Conservation (phyloP, 2,329 filamentous ascomycete genomes). For the Xylaria sp. region DNA sequence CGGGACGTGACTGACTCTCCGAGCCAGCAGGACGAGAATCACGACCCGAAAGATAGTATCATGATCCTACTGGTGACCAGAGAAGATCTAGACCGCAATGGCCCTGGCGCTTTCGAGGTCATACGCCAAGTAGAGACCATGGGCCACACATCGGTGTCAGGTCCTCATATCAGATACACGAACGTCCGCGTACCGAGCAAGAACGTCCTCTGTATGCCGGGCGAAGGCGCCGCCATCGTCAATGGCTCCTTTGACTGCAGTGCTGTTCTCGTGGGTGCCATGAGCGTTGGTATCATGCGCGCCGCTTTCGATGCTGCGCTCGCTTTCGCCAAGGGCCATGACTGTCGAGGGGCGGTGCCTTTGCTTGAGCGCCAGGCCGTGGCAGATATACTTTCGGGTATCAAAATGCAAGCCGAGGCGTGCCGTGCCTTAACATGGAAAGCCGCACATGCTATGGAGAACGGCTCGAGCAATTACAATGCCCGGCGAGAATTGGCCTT, state of each 20-base stretch:
- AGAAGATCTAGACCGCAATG: slow-evolving; percentile 58
- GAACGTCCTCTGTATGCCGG: slow-evolving; percentile 58
- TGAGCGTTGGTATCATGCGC: slow-evolving; percentile 64
- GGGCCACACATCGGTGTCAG: slow-evolving; percentile 60
- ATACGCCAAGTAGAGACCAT: slow-evolving; percentile 57
- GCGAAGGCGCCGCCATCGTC: slow-evolving; percentile 56
- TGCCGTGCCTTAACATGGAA: slow-evolving; percentile 63
- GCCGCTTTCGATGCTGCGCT: slow-evolving; percentile 63
- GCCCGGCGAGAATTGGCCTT: slow-evolving; percentile 58
- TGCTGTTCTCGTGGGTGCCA: slow-evolving; percentile 64
- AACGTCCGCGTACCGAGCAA: slow-evolving; percentile 58
- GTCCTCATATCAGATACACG: slow-evolving; percentile 60
- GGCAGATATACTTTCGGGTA: slow-evolving; percentile 61
- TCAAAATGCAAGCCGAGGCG: slow-evolving; percentile 63
- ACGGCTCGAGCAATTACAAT: slow-evolving; percentile 53
- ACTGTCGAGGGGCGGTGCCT: slow-evolving; percentile 55
- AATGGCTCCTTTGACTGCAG: slow-evolving; percentile 55
- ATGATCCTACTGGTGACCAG: slow-evolving; percentile 63
- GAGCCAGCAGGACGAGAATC: background rate
- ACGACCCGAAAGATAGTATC: slow-evolving; percentile 48
- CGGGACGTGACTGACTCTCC: slow-evolving; percentile 49
- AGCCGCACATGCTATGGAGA: slow-evolving; percentile 57
- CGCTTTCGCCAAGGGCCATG: slow-evolving; percentile 59
- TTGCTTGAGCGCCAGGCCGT: slow-evolving; percentile 62
- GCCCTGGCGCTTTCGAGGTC: slow-evolving; percentile 56